These are phyloP conservation scores for Fusarium luffae DNA, from an alignment of 2,329 filamentous ascomycete species.

Conservation along the genomic window DNA sequence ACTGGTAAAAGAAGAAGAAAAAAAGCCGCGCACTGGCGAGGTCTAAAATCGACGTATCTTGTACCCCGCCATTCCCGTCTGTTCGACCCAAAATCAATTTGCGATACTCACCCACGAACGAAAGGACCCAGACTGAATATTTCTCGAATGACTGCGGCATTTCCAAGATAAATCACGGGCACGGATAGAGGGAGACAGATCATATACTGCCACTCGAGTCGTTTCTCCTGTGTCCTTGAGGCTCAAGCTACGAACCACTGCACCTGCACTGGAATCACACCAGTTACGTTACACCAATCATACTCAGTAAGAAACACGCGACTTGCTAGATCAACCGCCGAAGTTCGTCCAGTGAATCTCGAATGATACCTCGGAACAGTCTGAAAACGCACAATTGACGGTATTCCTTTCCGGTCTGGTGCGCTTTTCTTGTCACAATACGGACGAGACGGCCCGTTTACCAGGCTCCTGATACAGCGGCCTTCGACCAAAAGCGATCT, in stretches of 20 bases:
- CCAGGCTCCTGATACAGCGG: constrained; percentile 11
- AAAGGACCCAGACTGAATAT: not conserved
- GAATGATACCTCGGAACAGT: constrained; percentile 16
- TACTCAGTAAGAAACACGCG: constrained; percentile 10
- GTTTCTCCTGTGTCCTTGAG: not conserved
- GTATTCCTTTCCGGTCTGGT: constrained; percentile 16
- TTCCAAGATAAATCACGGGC: constrained; percentile 8
- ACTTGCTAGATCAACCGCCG: constrained; percentile 21
- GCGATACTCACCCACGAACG: not conserved
- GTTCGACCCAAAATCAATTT: not conserved
- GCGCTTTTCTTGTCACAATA: not conserved
- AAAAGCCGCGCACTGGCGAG: constrained; percentile 16
- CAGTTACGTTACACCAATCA: constrained; percentile 34
- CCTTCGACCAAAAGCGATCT: constrained; percentile 12
- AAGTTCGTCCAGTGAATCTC: constrained; percentile 10
- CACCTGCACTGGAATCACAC: constrained; percentile 11
- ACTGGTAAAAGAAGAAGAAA: not conserved
- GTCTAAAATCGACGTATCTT: constrained; percentile 13
- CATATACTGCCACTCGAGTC: constrained; percentile 9
- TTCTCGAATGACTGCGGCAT: constrained; percentile 24
- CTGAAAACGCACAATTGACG: constrained; percentile 10
- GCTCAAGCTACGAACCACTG: constrained; percentile 32
- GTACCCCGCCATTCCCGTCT: constrained; percentile 1
- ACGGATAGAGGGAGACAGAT: not conserved
- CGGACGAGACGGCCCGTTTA: constrained; percentile 37